Evolutionary conservation across 768 basidiomycete genomes (phyloP), one percentile per base, ranked within the genome.

Genomic region (Amanita exitialis): DNA sequence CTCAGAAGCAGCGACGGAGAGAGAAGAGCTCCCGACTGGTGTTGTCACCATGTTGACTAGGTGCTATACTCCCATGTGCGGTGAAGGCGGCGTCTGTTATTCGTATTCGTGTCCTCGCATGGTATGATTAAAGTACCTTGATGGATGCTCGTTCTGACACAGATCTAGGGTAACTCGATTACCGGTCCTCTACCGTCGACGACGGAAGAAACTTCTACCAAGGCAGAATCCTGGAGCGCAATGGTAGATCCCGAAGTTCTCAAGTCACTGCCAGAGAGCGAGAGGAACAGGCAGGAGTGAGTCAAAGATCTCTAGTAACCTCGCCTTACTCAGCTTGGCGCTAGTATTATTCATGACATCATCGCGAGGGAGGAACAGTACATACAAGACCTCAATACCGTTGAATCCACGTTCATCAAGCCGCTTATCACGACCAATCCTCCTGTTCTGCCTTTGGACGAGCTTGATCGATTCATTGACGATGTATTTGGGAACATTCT

Each of bases 321-420:
- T 16, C 15, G 9, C 30, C 5, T 8, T 21, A 49, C 34, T 37
- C 34, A 32, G 13, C 16, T 18, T 41, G 12, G 27, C 47, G 28
- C 3, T 47, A 79, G 78, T 65, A 92, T 74, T 62, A 94, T 99
- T 53, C 84, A 86, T 62, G 92, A 91, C 65, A 79, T 95, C 47
- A 86, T 98, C 57, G 78, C 77, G 59, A 86, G 91, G 56, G 96
- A 98, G 64, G 83, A 89, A 57, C 84, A 91, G 62, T 96, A 95
- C 61, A 71, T 91, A 46, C 80, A 83, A 43, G 95, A 99, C 61
- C 77, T 99, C 15, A 81, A 90, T 46, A 77, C 83, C 3, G 77
- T 97, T 47, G 89, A 94, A 58, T 71, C 77, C 6, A 84, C 90
- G 32, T 72, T 75, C 54, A 69, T 74, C 38, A 68, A 71, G 16